Percentiles rank a stretch among this genome's conserved stretches.
These are phyloP conservation scores for Acer campestre DNA, from an alignment of 345 rosid species.

Conservation along the genomic window DNA sequence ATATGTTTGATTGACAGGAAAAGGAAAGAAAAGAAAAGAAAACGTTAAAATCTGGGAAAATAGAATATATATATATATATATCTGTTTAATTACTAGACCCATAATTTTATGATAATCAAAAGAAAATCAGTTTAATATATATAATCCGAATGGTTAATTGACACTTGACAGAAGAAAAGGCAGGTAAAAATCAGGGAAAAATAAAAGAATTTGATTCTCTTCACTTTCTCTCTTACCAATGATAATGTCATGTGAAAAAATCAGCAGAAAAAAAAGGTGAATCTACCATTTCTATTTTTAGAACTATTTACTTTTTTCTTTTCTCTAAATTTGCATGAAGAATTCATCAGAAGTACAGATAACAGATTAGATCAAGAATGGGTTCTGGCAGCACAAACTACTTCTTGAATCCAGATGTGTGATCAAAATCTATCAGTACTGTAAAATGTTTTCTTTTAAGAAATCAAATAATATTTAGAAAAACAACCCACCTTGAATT, in stretches of 20 bases:
- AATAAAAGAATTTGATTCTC: background rate
- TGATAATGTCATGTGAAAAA: constrained; percentile 17
- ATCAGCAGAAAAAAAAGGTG: too few species aligned
- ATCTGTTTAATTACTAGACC: background rate
- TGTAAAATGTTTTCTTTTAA: too few species aligned
- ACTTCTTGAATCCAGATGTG: background rate
- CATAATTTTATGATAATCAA: too few species aligned
- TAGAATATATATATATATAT: background rate
- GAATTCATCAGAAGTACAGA: background rate
- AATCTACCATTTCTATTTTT: background rate
- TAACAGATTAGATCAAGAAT: background rate
- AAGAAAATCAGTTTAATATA: background rate
- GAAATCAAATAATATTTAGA: background rate
- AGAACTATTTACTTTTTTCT: background rate
- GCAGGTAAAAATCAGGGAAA: background rate
- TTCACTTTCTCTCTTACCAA: constrained; percentile 14
- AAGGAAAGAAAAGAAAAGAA: background rate
- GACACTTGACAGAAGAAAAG: background rate
- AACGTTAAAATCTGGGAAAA: background rate
- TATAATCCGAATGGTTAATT: background rate
- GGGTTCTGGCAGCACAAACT: background rate
- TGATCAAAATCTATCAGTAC: background rate
- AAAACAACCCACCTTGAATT: background rate
- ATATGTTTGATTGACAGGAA: background rate
- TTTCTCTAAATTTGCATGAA: constrained; percentile 8